Percentiles rank a stretch among this genome's conserved stretches.
Evolutionary conservation across 805 yeast genomes (phyloP).

Genomic region (Wickerhamomyces xylosicus): DNA sequence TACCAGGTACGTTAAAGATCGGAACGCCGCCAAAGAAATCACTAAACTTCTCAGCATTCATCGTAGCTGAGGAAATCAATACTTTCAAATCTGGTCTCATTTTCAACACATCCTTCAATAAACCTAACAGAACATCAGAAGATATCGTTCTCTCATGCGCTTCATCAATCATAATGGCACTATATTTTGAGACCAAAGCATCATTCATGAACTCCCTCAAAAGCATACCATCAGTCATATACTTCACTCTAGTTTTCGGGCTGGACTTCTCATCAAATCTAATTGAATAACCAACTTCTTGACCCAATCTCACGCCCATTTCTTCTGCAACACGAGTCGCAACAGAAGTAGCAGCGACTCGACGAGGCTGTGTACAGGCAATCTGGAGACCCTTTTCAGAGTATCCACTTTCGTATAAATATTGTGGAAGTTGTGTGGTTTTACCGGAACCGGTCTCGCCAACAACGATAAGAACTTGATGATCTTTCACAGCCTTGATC

Average conservation of each 20-base stretch:
- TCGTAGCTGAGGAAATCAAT: constrained; percentile 87
- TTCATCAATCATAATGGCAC: constrained; percentile 89
- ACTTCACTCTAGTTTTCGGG: constrained; percentile 63
- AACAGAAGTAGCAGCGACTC: constrained; percentile 91
- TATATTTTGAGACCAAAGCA: constrained; percentile 55
- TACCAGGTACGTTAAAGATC: constrained; percentile 81
- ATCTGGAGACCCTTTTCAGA: constrained; percentile 46
- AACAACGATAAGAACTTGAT: constrained; percentile 66
- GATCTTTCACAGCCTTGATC: constrained; percentile 43
- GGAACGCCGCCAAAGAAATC: constrained; percentile 77
- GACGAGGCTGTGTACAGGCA: constrained; percentile 89
- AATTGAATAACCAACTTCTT: constrained; percentile 80
- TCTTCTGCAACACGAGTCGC: constrained; percentile 91
- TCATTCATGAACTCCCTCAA: constrained; percentile 76
- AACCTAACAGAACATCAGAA: constrained; percentile 77
- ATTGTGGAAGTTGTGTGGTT: constrained; percentile 90
- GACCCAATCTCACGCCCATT: constrained; percentile 70
- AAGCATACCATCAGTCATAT: constrained; percentile 94
- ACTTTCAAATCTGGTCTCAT: constrained; percentile 63
- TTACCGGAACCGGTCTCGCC: constrained; percentile 94
- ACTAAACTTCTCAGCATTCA: constrained; percentile 83
- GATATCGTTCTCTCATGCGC: constrained; percentile 94
- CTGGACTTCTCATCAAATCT: constrained; percentile 77
- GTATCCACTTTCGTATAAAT: constrained; percentile 73
- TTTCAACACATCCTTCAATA: constrained; percentile 58